phyloP scores from a whole-genome alignment of 495 filamentous ascomycete species.

The Xylaria flabelliformis region DNA sequence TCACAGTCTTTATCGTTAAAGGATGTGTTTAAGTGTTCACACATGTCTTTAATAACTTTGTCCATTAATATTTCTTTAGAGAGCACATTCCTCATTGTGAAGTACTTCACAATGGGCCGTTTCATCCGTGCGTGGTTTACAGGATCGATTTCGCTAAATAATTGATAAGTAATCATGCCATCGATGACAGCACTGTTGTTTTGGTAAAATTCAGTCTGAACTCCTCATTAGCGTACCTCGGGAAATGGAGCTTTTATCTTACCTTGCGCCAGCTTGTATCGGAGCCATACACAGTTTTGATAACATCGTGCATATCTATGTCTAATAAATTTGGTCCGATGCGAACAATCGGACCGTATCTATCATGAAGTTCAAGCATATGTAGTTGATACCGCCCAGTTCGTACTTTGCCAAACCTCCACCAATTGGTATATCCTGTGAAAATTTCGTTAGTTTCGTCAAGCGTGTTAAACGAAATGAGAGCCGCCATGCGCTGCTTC shows the following conservation, averaged over 20 bases:
- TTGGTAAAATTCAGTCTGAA: slow-evolving; percentile 46
- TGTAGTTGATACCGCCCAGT: background rate
- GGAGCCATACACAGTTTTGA: slow-evolving; percentile 35
- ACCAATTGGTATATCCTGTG: background rate
- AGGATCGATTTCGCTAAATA: slow-evolving; percentile 44
- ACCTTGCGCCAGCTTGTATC: slow-evolving; percentile 21
- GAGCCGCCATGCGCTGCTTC: background rate
- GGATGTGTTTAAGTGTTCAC: slow-evolving; percentile 28
- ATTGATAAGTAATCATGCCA: slow-evolving; percentile 46
- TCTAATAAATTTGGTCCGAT: slow-evolving; percentile 48
- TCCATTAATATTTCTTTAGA: background rate
- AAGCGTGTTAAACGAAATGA: background rate
- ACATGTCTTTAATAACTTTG: slow-evolving; percentile 31
- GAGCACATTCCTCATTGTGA: slow-evolving; percentile 12
- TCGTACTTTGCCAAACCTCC: slow-evolving; percentile 4
- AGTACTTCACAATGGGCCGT: slow-evolving; percentile 46
- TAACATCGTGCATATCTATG: slow-evolving; percentile 42
- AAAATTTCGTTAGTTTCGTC: background rate
- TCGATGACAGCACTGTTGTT: slow-evolving; percentile 41
- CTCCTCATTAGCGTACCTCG: background rate
- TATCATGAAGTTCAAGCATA: slow-evolving; percentile 41
- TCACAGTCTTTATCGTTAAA: slow-evolving; percentile 25
- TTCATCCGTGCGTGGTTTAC: slow-evolving; percentile 40
- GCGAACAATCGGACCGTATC: slow-evolving; percentile 49
- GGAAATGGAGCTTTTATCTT: background rate